Conservation (phyloP, 2,329 filamentous ascomycete genomes). For the Furcasterigmium furcatum region DNA sequence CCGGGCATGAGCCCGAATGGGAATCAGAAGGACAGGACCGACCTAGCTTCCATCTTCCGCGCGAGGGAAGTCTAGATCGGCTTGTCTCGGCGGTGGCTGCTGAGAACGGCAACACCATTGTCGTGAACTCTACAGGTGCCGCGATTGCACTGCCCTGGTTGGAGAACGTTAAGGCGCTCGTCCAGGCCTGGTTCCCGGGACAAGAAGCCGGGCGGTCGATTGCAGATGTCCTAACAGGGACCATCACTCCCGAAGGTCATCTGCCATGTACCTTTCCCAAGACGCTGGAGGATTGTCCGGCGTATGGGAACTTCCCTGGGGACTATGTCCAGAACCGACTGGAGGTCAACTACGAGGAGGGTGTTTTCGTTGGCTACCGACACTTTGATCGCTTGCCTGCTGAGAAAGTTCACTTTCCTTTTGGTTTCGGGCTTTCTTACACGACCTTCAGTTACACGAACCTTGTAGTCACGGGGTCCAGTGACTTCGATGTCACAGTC, state of each 20-base stretch:
- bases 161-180: slow-evolving; percentile 35
- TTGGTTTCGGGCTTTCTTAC: too few relatives aligned
- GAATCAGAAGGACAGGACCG: slow-evolving; percentile 57
- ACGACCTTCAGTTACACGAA: slow-evolving; percentile 30
- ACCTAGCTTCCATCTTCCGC: slow-evolving; percentile 66
- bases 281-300: too few relatives aligned
- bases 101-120: slow-evolving; percentile 54
- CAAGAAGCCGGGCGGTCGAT: slow-evolving; percentile 67
- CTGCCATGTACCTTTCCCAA: too few relatives aligned
- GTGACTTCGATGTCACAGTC: too few relatives aligned
- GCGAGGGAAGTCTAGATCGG: slow-evolving; percentile 50
- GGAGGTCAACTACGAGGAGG: slow-evolving; percentile 71
- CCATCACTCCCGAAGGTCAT: slow-evolving; percentile 53
- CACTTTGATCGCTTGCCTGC: too few relatives aligned
- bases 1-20: slow-evolving; percentile 52
- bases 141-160: slow-evolving; percentile 49
- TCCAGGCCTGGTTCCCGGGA: slow-evolving; percentile 78
- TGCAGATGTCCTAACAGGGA: slow-evolving; percentile 61
- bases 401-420: too few relatives aligned
- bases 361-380: too few relatives aligned
- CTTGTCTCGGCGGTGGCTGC: slow-evolving; percentile 52
- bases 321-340: slow-evolving; percentile 40
- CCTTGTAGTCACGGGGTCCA: slow-evolving; percentile 3
- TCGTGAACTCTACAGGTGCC: slow-evolving; percentile 59
- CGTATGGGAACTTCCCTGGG: slow-evolving; percentile 55